phyloP scores from a whole-genome alignment of 2,329 filamentous ascomycete species.

The Metarhizium guizhouense region DNA sequence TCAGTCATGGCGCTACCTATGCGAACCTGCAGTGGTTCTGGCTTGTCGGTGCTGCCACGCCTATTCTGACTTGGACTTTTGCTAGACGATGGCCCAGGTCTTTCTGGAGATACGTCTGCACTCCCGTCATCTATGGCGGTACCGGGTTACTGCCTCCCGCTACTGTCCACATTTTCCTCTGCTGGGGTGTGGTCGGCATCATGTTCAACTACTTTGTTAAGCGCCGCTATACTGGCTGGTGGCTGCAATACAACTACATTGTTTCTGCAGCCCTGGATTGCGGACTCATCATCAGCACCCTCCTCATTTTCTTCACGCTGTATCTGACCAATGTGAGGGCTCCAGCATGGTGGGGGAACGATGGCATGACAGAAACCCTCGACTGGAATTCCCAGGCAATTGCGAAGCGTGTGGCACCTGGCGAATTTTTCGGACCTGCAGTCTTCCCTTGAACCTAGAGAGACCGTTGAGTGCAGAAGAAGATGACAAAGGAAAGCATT shows the following conservation, averaged over 20 bases:
- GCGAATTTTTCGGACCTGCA: slow-evolving; percentile 42
- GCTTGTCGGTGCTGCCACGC: slow-evolving; percentile 54
- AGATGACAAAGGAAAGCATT: not conserved
- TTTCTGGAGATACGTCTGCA: slow-evolving; percentile 55
- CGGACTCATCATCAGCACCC: slow-evolving; percentile 55
- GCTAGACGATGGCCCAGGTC: slow-evolving; percentile 54
- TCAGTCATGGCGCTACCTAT: slow-evolving; percentile 55
- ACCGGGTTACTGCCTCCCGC: slow-evolving; percentile 57
- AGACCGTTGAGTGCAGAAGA: not conserved
- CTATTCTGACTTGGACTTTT: slow-evolving; percentile 53
- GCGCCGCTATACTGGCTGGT: slow-evolving; percentile 60
- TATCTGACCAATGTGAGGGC: slow-evolving; percentile 47
- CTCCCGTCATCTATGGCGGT: slow-evolving; percentile 60
- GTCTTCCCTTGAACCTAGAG: slow-evolving; percentile 6
- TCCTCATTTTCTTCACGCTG: slow-evolving; percentile 62
- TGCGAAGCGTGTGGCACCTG: slow-evolving; percentile 29
- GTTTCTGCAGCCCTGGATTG: slow-evolving; percentile 63
- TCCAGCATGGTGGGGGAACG: slow-evolving; percentile 57
- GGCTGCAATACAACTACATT: slow-evolving; percentile 71
- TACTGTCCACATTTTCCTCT: slow-evolving; percentile 61
- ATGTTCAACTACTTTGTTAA: slow-evolving; percentile 62
- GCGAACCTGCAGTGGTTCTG: slow-evolving; percentile 60
- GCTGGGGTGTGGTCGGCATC: slow-evolving; percentile 59
- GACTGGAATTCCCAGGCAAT: slow-evolving; percentile 37
- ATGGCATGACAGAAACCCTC: slow-evolving; percentile 34